phyloP scores from a whole-genome alignment of 305 asterid genomes.

The Rubia balearica region DNA sequence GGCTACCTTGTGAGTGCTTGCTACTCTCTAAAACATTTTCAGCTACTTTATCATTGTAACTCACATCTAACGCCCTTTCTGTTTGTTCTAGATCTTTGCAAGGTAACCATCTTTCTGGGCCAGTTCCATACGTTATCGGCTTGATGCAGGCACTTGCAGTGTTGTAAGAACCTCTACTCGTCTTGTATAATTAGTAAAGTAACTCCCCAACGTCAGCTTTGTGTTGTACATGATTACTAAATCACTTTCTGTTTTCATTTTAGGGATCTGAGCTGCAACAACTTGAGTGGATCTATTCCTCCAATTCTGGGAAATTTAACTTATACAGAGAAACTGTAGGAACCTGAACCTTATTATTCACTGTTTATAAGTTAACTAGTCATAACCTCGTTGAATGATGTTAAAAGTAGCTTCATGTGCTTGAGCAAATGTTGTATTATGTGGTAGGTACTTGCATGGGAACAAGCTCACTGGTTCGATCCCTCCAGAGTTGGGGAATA shows the following conservation, averaged over 20 bases:
- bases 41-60: background rate
- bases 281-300: constrained; percentile 43
- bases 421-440: background rate
- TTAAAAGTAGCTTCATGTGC: background rate
- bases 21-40: background rate
- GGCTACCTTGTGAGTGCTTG: constrained; percentile 53
- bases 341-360: background rate
- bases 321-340: constrained; percentile 47
- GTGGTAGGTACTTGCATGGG: constrained; percentile 75
- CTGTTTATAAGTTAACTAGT: background rate
- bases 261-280: constrained; percentile 50
- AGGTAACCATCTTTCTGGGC: constrained; percentile 65
- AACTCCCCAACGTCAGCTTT: background rate
- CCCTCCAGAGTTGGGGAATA: constrained; percentile 91
- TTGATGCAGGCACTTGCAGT: constrained; percentile 99
- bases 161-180: constrained; percentile 44
- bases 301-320: constrained; percentile 46
- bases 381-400: background rate
- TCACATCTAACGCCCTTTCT: background rate
- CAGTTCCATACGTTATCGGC: constrained; percentile 83
- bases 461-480: constrained; percentile 81
- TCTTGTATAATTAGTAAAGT: background rate
- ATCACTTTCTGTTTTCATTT: background rate
- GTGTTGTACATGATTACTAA: background rate
- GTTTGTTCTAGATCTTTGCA: constrained; percentile 60